Percentiles rank a stretch among this genome's conserved stretches.
These are phyloP conservation scores for Dentipellis sp. DNA, from an alignment of 768 basidiomycete species.

Conservation along the genomic window DNA sequence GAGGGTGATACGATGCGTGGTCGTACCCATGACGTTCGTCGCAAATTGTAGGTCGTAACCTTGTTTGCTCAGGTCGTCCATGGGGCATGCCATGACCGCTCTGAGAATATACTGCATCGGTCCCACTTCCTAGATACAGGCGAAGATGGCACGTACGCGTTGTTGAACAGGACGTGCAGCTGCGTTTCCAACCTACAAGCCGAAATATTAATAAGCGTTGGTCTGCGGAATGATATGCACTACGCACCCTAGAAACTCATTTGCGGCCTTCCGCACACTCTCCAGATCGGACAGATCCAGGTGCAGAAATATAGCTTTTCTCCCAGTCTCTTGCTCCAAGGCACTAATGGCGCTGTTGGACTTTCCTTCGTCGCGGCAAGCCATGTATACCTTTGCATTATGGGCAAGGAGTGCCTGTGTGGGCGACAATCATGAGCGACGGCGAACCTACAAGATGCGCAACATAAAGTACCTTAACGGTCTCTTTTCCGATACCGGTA, in stretches of 20 bases:
- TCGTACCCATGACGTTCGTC: conserved; percentile 12
- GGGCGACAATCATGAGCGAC: not conserved
- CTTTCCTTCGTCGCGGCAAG: not conserved
- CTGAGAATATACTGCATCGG: not conserved
- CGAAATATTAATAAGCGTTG: not conserved
- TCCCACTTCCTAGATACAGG: too few species aligned
- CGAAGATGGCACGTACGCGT: not conserved
- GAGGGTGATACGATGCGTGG: not conserved
- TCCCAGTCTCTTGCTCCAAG: conserved; percentile 6
- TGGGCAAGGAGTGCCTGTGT: conserved; percentile 6
- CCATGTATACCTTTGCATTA: conserved; percentile 12
- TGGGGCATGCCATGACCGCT: conserved; percentile 5
- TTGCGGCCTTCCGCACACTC: not conserved
- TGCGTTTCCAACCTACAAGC: not conserved
- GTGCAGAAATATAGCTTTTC: conserved; percentile 3
- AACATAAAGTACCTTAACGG: conserved; percentile 1
- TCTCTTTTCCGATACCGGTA: conserved; percentile 11
- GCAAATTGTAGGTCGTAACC: conserved; percentile 15
- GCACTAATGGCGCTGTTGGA: not conserved
- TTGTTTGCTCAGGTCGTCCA: conserved; percentile 7
- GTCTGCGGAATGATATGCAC: not conserved
- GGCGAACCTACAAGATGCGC: not conserved
- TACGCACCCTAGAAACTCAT: not conserved
- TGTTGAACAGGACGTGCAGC: conserved; percentile 3
- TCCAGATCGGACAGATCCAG: conserved; percentile 3